Base-by-base conservation (phyloP, 257 asterid species). In the Rauvolfia tetraphylla region DNA sequence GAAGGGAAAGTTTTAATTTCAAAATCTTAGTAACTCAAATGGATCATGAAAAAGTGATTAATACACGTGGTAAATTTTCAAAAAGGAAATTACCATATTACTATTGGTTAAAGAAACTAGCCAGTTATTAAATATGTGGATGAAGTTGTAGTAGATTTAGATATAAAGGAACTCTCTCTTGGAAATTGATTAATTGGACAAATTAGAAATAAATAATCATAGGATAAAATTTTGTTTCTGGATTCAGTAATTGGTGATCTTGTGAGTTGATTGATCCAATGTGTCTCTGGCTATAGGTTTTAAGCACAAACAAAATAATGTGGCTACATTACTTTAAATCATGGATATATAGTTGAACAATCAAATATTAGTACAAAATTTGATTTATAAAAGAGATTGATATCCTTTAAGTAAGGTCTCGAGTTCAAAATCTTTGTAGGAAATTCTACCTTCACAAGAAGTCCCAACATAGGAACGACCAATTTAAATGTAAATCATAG, bases 11-110 rank as follows among this genome's bases (percentile, higher is more conserved):
- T 6, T 5, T 63, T 18, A 29, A 39, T 63, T 63, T 39, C 42
- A 61, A 62, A 31, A 62, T 62, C 41, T 62, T 31, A 15, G 68
- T 36, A 31, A 9, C 41, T 36, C 13, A 17, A 11, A 4, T 33
- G 20, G 7, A 44, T 70, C n/a, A 7, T 14, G 33, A n/a, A 17
- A 63, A 63, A 34, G 69, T 63, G 44, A 65, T 22, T 67, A 36
- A 67, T 67, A 67, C 72, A 38, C 38, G 72, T 67, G 72, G 15
- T 67, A 22, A 67, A 67, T 67, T 67, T 4, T 39, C 8, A 11
- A 8, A 56, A 56, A 0, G 41, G 14, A 39, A 73, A 14, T 73
- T 57, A 7, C 27, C 66, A 38, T 36, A 20, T 36, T 56, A 13
- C 15, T 56, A 29, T 29, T 48, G 29, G 18, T 61, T 61, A 31